A percentile compares a stretch with the other conserved stretches of the same genome.
phyloP scores from a whole-genome alignment of 2,329 filamentous ascomycete genomes.

The Hypoxylon sp. region DNA sequence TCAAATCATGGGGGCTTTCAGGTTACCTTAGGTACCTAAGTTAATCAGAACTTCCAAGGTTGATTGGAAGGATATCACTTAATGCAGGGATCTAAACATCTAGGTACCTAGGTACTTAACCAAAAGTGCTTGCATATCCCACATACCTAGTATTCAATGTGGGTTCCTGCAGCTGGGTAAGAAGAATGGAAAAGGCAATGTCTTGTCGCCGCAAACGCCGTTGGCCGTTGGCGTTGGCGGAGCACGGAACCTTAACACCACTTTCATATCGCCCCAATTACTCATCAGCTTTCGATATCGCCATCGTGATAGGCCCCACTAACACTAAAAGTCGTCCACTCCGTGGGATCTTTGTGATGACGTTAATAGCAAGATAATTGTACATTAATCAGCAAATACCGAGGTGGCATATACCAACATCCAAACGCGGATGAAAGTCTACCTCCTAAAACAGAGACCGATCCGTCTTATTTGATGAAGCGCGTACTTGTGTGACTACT shows the following conservation, averaged over 20 bases:
- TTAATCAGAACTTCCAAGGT: not conserved
- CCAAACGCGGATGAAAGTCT: not conserved
- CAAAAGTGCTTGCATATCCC: not conserved
- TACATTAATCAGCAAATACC: slow-evolving; percentile 30
- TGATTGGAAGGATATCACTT: not conserved
- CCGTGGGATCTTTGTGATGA: slow-evolving; percentile 3
- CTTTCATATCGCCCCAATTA: slow-evolving; percentile 17
- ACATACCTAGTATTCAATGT: slow-evolving; percentile 10
- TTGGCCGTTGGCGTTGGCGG: slow-evolving; percentile 3
- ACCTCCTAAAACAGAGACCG: slow-evolving; percentile 14
- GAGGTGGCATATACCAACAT: slow-evolving; percentile 2
- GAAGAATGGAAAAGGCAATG: slow-evolving; percentile 26
- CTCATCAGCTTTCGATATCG: slow-evolving; percentile 26
- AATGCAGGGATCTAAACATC: not conserved
- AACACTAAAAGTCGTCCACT: slow-evolving; percentile 17
- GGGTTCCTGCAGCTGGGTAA: slow-evolving; percentile 29
- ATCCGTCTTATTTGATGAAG: slow-evolving; percentile 5
- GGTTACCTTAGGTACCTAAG: no score
- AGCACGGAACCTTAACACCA: not conserved
- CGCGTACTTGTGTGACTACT: not conserved
- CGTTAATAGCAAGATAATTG: slow-evolving; percentile 2
- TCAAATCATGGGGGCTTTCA: no score
- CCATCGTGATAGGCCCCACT: slow-evolving; percentile 19
- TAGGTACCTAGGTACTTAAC: not conserved
- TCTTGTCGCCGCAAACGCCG: slow-evolving; percentile 31